Evolutionary conservation across 2,329 filamentous ascomycete genomes (phyloP).

Genomic region (Cephalotrichum gorgonifer): DNA sequence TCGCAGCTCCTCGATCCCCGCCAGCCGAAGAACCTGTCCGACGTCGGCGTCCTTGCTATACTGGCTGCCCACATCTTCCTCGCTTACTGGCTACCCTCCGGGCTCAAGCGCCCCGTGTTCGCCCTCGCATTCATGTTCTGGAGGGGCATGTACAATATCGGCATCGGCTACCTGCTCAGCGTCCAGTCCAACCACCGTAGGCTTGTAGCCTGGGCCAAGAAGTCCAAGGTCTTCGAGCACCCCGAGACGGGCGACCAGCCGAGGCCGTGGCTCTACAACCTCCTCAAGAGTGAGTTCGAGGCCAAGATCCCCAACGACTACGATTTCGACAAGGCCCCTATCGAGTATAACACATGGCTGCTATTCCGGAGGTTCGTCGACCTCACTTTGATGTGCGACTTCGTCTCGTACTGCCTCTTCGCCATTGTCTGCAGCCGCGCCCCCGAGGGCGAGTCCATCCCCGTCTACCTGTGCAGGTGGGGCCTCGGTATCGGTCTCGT

Average conservation of each 20-base stretch:
- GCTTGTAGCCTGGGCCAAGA: slow-evolving; percentile 78
- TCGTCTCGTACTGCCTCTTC: slow-evolving; percentile 92
- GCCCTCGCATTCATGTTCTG: slow-evolving; percentile 83
- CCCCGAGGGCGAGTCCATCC: slow-evolving; percentile 59
- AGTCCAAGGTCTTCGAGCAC: slow-evolving; percentile 76
- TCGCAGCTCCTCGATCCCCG: slow-evolving; percentile 90
- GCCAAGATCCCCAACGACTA: slow-evolving; percentile 93
- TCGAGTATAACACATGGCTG: slow-evolving; percentile 99
- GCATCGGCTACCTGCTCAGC: slow-evolving; percentile 82
- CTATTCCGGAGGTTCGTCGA: slow-evolving; percentile 93
- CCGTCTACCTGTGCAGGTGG: slow-evolving; percentile 70
- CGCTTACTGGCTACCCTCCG: slow-evolving; percentile 61
- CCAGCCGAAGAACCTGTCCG: slow-evolving; percentile 90
- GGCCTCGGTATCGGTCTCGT: slow-evolving; percentile 65
- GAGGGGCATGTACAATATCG: slow-evolving; percentile 85
- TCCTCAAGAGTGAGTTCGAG: slow-evolving; percentile 84
- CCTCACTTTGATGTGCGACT: slow-evolving; percentile 97
- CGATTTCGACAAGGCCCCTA: slow-evolving; percentile 79
- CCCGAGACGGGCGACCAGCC: slow-evolving; percentile 74
- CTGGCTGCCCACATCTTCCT: slow-evolving; percentile 64
- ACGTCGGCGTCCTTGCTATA: slow-evolving; percentile 68
- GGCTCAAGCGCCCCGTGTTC: slow-evolving; percentile 65
- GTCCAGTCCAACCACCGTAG: slow-evolving; percentile 84
- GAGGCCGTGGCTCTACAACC: slow-evolving; percentile 67
- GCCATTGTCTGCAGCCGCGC: slow-evolving; percentile 75